Evolutionary conservation across 169 alveolate genomes (phyloP).

Genomic region (Cryptosporidium andersoni): DNA sequence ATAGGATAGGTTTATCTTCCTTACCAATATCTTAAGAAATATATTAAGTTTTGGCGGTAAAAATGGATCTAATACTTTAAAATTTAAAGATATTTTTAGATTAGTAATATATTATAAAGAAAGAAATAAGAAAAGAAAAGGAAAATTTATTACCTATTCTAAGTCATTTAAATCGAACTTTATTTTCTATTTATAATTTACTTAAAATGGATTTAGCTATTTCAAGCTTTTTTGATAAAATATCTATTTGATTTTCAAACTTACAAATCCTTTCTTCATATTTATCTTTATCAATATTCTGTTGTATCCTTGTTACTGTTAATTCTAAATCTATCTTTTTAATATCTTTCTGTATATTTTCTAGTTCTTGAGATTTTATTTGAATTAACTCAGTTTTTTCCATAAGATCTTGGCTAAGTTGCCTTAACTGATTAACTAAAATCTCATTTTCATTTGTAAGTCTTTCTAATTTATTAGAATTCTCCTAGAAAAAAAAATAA

Average conservation of each 20-base stretch:
- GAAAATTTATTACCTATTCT: background rate
- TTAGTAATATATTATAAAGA: background rate
- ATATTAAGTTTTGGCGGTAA: no score
- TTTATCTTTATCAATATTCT: constrained; percentile 62
- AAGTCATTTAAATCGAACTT: background rate
- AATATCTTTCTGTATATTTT: constrained; percentile 42
- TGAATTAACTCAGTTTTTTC: constrained; percentile 31
- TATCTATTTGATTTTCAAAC: constrained; percentile 28
- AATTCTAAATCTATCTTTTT: constrained; percentile 44
- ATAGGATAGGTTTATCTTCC: no score
- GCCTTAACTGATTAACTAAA: constrained; percentile 39
- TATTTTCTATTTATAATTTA: background rate
- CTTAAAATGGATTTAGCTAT: constrained; percentile 3
- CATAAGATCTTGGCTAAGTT: constrained; percentile 29
- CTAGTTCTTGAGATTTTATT: constrained; percentile 32
- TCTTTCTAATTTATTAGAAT: constrained; percentile 37
- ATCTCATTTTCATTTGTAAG: constrained; percentile 20
- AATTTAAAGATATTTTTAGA: background rate
- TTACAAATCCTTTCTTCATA: constrained; percentile 19
- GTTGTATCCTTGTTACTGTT: constrained; percentile 56
- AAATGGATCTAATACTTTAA: no score
- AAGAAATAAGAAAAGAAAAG: background rate
- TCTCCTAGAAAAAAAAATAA: constrained; percentile 6
- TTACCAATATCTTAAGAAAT: no score
- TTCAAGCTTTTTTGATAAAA: constrained; percentile 19